Conservation (phyloP, 139 green algal genomes). For the Asterochloris erici region DNA sequence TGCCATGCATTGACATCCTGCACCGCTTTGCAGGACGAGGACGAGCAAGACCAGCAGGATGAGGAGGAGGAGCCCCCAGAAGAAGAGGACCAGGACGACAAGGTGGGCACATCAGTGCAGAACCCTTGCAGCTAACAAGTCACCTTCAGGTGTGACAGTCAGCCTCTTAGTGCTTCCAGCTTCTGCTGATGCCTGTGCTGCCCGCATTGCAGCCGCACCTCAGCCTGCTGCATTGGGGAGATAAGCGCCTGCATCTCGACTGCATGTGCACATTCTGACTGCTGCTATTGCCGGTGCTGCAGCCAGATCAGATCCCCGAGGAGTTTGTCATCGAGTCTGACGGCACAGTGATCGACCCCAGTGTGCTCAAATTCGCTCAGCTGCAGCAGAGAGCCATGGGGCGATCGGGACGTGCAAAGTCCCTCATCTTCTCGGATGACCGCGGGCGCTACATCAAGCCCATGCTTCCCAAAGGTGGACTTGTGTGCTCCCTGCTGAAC, state of each 20-base stretch:
- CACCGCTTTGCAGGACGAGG: constrained; percentile 32
- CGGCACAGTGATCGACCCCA: constrained; percentile 90
- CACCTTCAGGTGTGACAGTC: too few species aligned
- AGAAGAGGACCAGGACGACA: constrained; percentile 61
- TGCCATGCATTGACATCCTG: too few species aligned
- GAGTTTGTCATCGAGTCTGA: constrained; percentile 99
- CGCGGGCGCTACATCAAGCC: constrained; percentile 96
- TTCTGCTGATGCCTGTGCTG: too few species aligned
- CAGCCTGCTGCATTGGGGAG: too few species aligned
- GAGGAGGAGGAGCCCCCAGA: constrained; percentile 83
- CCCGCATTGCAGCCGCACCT: too few species aligned
- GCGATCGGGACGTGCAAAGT: constrained; percentile 88
- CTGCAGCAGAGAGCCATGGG: constrained; percentile 88
- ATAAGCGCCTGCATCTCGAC: too few species aligned
- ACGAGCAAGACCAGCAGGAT: constrained; percentile 72
- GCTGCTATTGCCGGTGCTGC: background rate
- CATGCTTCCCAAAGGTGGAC: constrained; percentile 88
- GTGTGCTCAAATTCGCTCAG: constrained; percentile 91
- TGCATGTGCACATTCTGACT: too few species aligned
- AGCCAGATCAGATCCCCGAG: constrained; percentile 87
- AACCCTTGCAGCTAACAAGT: too few species aligned
- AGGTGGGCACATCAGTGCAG: constrained; percentile 15
- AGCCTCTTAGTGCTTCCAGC: too few species aligned
- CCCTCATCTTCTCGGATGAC: constrained; percentile 95
- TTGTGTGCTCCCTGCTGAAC: background rate